Evolutionary conservation across 1,139 yeast species (phyloP), one percentile per base, ranked within the genome.

Genomic region (Ashbya aceris): DNA sequence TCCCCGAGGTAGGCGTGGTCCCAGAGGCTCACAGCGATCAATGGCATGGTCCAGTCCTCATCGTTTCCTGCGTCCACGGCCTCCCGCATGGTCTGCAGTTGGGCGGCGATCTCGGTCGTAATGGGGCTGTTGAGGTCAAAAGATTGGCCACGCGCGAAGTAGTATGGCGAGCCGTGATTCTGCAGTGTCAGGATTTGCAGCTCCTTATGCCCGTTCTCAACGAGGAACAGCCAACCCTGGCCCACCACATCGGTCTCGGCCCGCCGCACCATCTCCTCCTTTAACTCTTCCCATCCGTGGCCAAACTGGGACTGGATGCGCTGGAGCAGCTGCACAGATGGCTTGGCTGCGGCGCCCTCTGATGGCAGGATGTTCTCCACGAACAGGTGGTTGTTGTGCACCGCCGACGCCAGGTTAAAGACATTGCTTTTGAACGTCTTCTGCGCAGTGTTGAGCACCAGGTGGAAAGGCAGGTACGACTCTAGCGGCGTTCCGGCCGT

Each of bases 121-220:
- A 83, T 71, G 9, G 84, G 78, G 10, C 52, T 49, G 61, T 83
- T 86, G 55, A 91, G 69, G 61, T 89, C 96, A 39, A 79, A 64
- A 4, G 74, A 62, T 65, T 86, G 95, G 56, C 80, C 76, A 53
- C 89, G 79, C 33, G 83, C 80, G 59, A 76, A 78, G 54, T 77
- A 77, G 61, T 84, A 85, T 23, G 98, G 97, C 1, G 96, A 77
- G 40, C 98, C 98, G 49, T 93, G 91, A 58, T 85, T 81, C 63
- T 83, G 77, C 52, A 87, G 73, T 42, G 76, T 70, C 45, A 83
- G 58, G 28, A 87, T 70, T 45, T 73, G 74, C 40, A 91, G 67
- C 33, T 74, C 65, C 64, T 89, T 89, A 53, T 76, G 74, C 30
- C 75, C 73, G 40, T 73, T 73, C 64, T 91, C 96, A 29, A 86